Conservation (phyloP, 2,329 filamentous ascomycete genomes). For the Stachybotrys chartarum region DNA sequence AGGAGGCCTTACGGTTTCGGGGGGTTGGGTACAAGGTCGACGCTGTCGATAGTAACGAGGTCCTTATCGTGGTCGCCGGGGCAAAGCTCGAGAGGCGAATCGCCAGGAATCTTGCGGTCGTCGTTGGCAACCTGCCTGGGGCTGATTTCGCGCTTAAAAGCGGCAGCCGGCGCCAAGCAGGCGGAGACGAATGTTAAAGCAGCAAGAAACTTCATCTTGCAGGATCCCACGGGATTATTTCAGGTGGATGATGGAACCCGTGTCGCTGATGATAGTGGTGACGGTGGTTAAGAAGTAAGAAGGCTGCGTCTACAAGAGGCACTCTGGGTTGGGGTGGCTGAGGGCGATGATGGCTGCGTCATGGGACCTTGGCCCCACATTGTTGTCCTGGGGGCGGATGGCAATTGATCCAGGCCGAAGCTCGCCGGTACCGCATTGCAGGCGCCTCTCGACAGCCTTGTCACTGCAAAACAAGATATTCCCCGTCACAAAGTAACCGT, state of each 20-base stretch:
- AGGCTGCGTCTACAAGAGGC: not conserved
- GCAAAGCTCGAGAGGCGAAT: slow-evolving; percentile 82
- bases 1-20: slow-evolving; percentile 59
- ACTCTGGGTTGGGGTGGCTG: not conserved
- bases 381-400: slow-evolving; percentile 2
- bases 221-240: not conserved
- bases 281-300: not conserved
- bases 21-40: slow-evolving; percentile 81
- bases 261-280: not conserved
- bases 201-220: slow-evolving; percentile 28
- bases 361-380: slow-evolving; percentile 24
- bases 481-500: too few species aligned
- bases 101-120: slow-evolving; percentile 64
- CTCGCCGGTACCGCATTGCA: slow-evolving; percentile 10
- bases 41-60: slow-evolving; percentile 67
- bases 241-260: not conserved
- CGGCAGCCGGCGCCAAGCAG: slow-evolving; percentile 37
- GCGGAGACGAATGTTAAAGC: slow-evolving; percentile 38
- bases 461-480: too few species aligned
- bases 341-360: slow-evolving; percentile 17
- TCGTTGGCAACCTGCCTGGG: slow-evolving; percentile 35
- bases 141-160: slow-evolving; percentile 32
- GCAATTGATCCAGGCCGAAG: not conserved
- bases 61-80: slow-evolving; percentile 56
- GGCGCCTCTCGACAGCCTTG: not conserved